phyloP scores from a whole-genome alignment of 805 yeast genomes.

The Spencermartinsiella europaea region DNA sequence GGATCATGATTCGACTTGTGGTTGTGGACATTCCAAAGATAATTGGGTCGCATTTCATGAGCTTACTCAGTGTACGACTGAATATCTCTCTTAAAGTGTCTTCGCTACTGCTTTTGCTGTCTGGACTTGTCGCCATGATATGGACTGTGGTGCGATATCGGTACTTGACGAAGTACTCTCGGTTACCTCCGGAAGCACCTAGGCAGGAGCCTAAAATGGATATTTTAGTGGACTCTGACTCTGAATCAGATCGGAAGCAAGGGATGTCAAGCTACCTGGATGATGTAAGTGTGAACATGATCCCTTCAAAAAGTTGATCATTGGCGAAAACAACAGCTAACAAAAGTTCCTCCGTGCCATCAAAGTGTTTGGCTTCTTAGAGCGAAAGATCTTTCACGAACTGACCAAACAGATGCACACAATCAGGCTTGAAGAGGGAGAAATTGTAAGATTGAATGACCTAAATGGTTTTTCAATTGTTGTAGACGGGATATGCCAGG shows the following conservation, averaged over 20 bases:
- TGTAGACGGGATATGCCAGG: conserved; percentile 84
- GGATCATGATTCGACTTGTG: conserved; percentile 3
- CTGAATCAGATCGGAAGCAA: conserved; percentile 33
- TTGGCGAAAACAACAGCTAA: too few species aligned
- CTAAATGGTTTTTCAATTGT: conserved; percentile 84
- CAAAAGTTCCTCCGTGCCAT: conserved; percentile 74
- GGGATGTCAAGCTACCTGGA: conserved; percentile 10
- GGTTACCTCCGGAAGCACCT: conserved; percentile 43
- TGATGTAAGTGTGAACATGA: conserved; percentile 2
- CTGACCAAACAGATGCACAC: conserved; percentile 89
- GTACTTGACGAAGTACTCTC: conserved; percentile 59
- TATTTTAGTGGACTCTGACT: conserved; percentile 38
- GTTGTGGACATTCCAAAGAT: conserved; percentile 29
- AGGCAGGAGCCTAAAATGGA: conserved; percentile 43
- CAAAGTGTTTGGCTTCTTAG: conserved; percentile 89
- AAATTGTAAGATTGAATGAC: conserved; percentile 66
- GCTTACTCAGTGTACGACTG: conserved; percentile 40
- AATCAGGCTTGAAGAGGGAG: conserved; percentile 71
- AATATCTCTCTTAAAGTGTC: conserved; percentile 44
- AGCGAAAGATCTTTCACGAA: conserved; percentile 85
- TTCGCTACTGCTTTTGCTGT: conserved; percentile 19
- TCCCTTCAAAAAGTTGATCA: too few species aligned
- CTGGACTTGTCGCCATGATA: conserved; percentile 32
- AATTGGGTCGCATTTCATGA: conserved; percentile 13
- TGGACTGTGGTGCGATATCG: conserved; percentile 55